Conservation (phyloP, 2,329 filamentous ascomycete species). For the Colletotrichum agaves region DNA sequence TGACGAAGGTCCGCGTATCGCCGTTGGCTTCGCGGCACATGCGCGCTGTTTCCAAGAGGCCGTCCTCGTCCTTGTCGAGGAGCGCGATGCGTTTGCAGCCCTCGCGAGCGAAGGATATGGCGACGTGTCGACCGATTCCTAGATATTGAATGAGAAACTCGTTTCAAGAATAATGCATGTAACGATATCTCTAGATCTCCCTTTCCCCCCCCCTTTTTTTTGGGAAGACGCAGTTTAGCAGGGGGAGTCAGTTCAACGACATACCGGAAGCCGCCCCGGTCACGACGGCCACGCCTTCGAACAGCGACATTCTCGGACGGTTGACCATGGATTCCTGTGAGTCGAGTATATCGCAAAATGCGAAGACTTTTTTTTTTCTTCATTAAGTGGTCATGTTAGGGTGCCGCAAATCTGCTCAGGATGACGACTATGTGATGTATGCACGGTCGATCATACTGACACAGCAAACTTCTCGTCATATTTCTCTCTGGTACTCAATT, state of each 20-base stretch:
- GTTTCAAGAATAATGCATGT: no score
- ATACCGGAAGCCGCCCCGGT: conserved; percentile 47
- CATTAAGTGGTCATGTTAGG: background rate
- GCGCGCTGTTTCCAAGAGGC: conserved; percentile 47
- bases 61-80: conserved; percentile 49
- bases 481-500: conserved; percentile 1
- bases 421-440: conserved; percentile 14
- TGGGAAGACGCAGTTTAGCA: no score
- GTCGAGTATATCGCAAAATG: background rate
- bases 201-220: no score
- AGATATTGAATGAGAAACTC: no score
- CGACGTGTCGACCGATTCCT: conserved; percentile 56
- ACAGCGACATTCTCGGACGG: conserved; percentile 40
- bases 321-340: background rate
- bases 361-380: no score
- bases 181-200: background rate
- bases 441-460: background rate
- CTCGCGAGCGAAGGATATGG: conserved; percentile 55
- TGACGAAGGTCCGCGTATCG: conserved; percentile 41
- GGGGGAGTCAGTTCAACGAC: background rate
- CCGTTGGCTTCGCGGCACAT: conserved; percentile 44
- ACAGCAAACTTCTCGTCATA: background rate
- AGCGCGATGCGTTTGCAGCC: conserved; percentile 56
- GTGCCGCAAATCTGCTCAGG: background rate
- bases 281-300: conserved; percentile 46